Evolutionary conservation across 352 stramenopile species (phyloP).

Genomic region (Phytophthora pseudosyringae): DNA sequence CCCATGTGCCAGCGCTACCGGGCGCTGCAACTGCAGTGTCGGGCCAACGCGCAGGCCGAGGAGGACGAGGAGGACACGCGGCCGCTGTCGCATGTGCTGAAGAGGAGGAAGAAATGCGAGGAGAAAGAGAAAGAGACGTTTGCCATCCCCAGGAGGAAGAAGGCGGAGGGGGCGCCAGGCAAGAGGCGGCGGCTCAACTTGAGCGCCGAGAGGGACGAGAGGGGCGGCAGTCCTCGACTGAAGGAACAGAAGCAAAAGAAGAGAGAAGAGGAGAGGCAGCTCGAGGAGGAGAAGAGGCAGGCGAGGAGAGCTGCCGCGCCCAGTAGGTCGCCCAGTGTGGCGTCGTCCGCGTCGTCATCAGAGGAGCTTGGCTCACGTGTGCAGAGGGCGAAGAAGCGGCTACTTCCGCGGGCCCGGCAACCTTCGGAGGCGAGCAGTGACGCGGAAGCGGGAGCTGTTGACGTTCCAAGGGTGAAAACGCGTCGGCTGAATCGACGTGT

Average conservation of each 20-base stretch:
- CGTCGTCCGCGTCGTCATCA: constrained; percentile 5
- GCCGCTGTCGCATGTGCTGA: constrained; percentile 11
- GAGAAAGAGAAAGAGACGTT: constrained; percentile 29
- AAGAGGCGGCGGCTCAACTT: constrained; percentile 7
- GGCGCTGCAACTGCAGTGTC: constrained; percentile 57
- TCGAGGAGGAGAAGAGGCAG: constrained; percentile 24
- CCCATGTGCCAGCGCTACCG: constrained; percentile 63
- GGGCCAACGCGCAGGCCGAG: constrained; percentile 30
- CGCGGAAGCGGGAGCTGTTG: neutral
- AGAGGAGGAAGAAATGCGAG: constrained; percentile 12
- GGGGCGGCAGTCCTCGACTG: constrained; percentile 8
- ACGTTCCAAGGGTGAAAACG: constrained; percentile 20
- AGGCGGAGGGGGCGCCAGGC: neutral
- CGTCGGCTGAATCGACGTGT: constrained; percentile 24
- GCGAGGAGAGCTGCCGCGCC: constrained; percentile 11
- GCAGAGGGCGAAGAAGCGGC: constrained; percentile 8
- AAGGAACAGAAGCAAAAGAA: constrained; percentile 15
- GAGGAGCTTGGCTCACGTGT: constrained; percentile 6
- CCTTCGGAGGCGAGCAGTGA: constrained; percentile 15
- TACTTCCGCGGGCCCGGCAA: neutral
- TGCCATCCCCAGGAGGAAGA: constrained; percentile 43
- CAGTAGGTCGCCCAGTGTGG: constrained; percentile 14
- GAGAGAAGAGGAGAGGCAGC: constrained; percentile 9
- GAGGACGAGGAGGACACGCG: constrained; percentile 27
- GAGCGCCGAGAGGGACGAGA: constrained; percentile 4